Base-by-base conservation (phyloP, 352 stramenopile genomes). In the Phytophthora uliginosa region DNA sequence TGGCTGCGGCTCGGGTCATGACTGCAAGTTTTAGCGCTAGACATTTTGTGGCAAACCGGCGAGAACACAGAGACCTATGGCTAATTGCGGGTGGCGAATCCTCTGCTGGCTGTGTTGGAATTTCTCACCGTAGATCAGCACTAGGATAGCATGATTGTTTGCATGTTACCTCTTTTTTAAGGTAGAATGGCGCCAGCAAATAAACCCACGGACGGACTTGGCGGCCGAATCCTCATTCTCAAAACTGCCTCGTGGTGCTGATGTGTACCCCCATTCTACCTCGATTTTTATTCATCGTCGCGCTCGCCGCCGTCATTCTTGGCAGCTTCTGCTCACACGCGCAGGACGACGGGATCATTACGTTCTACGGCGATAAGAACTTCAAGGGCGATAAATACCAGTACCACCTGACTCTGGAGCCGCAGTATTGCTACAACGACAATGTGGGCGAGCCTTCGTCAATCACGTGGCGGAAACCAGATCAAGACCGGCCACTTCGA, bases 341-440 rank as follows among this genome's bases (percentile, higher is more conserved):
- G 10, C 53, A 56, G 45, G 40, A 53, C 28, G 55, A 71, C 34
- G 48, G 61, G 0, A 36, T 61, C 7, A 18, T 75, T 22, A 66
- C 59, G 0, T 75, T 75, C 38, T 75, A 62, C 61, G 62, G 36
- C 18, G 61, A 56, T 6, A 50, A 33, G n/a, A 52, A 71, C 57
- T 75, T 76, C 51, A 71, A 47, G 33, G 69, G 69, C 1, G 60
- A 76, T 18, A 67, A 67, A 50, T 67, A 56, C 50, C 20, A 67
- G 7, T 67, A 71, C 52, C 56, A 67, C 26, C 56, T 50, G 10
- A 45, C 36, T 1, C 63, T 76, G 7, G 38, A 54, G 4, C 12
- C 55, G 3, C 69, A 76, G 24, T 76, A 62, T 22, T 79, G 67
- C 67, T 79, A 76, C 72, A 67, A 73, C 52, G 62, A 79, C 47